Conservation (phyloP, 768 basidiomycete genomes). For the Russula sp. region DNA sequence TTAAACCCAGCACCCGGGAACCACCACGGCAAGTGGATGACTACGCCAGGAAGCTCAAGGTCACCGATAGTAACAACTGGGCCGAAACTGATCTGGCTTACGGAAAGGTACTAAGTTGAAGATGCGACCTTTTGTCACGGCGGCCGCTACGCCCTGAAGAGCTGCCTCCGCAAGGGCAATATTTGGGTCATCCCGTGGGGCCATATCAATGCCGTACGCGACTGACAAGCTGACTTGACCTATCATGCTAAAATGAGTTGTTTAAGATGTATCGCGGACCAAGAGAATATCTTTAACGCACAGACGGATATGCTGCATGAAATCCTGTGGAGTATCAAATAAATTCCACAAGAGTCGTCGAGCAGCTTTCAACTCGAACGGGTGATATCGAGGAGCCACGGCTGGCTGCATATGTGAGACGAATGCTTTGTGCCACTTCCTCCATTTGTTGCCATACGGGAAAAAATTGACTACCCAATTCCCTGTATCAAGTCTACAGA, state of each 20-base stretch:
- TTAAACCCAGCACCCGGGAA: slow-evolving; percentile 35
- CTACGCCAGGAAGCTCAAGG: slow-evolving; percentile 13
- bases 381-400: slow-evolving; percentile 36
- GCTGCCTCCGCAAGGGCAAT: slow-evolving; percentile 44
- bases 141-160: slow-evolving; percentile 36
- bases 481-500: slow-evolving; percentile 42
- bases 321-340: slow-evolving; percentile 41
- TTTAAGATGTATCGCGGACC: slow-evolving; percentile 1
- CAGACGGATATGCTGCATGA: slow-evolving; percentile 40
- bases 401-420: slow-evolving; percentile 42
- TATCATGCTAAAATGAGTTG: slow-evolving; percentile 30
- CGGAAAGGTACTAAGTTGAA: slow-evolving; percentile 43
- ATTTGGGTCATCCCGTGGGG: slow-evolving; percentile 44
- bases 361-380: slow-evolving; percentile 36
- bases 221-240: slow-evolving; percentile 42
- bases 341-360: slow-evolving; percentile 37
- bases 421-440: slow-evolving; percentile 42
- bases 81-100: slow-evolving; percentile 24
- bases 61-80: not conserved
- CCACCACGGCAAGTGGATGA: slow-evolving; percentile 35
- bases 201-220: slow-evolving; percentile 48
- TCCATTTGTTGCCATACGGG: slow-evolving; percentile 45
- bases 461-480: slow-evolving; percentile 41
- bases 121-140: slow-evolving; percentile 43
- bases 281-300: slow-evolving; percentile 32